Evolutionary conservation across 164 flowering plant species (phyloP), one percentile per base, ranked within the genome.

Genomic region (Dillenia suffruticosa): DNA sequence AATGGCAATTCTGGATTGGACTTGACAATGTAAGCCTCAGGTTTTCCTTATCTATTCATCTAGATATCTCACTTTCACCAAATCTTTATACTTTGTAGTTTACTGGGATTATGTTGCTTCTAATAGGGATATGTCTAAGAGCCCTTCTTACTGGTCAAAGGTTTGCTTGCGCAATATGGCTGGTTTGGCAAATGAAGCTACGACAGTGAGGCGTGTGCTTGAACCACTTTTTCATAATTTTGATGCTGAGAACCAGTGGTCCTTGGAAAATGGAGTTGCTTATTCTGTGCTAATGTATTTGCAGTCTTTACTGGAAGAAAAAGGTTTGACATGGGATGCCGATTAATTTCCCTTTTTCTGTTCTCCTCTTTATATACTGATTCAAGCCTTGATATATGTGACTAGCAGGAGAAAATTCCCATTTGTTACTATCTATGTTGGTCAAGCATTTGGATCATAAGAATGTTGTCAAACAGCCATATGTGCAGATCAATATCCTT

Each of bases 361-460:
- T 52, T n/a, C 51, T 47, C 14, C 50, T 61, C 26, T 46, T n/a
- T 15, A 52, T 48, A 54, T 48, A 13, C 13, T 45, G 12, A 15
- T 14, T 61, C 51, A 48, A 44, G 12, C 60, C 19, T 58, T 54
- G 52, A 54, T 47, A 16, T 49, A 16, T 54, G 6, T 17, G 26
- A 57, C 62, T 59, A 58, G 56, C 85, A 86, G 97, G 91, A 22
- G 81, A 80, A 19, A 85, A 80, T 46, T 77, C 88, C 54, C 91
- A 86, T 74, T 65, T 81, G 48, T 72, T 88, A 56, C 61, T 92
- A 58, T 82, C 92, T 51, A 76, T 79, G 48, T 72, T 92, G 81
- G 79, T 88, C 68, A 92, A 92, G 84, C 98, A 92, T 71, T 69
- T 92, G 68, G 98, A 89, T 72, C 90, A 92, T 74, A 92, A 88